Evolutionary conservation across 805 yeast genomes (phyloP).

Genomic region (Ogataea pilisensis): DNA sequence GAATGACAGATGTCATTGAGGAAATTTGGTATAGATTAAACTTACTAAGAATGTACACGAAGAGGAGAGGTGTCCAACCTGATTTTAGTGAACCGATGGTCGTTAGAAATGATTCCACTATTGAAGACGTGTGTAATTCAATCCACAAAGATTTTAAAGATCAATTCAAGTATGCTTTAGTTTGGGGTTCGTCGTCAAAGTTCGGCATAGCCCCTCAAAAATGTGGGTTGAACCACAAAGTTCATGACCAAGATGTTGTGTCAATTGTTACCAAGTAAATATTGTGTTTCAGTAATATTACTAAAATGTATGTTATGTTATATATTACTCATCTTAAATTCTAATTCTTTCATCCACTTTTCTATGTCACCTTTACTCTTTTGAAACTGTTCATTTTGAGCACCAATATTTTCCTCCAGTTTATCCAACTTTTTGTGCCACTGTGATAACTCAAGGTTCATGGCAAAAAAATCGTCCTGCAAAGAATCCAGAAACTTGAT

Average conservation of each 20-base stretch:
- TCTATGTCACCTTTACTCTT: constrained; percentile 12
- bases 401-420: constrained; percentile 14
- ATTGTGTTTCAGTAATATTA: too few species aligned
- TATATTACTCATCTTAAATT: constrained; percentile 3
- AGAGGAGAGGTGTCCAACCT: constrained; percentile 78
- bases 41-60: constrained; percentile 78
- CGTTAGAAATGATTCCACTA: constrained; percentile 71
- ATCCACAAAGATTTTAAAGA: constrained; percentile 90
- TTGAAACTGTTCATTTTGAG: constrained; percentile 8
- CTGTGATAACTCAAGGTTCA: constrained; percentile 14
- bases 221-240: constrained; percentile 80
- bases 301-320: neutral
- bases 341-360: constrained; percentile 10
- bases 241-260: constrained; percentile 93
- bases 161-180: constrained; percentile 89
- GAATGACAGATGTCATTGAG: constrained; percentile 82
- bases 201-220: constrained; percentile 84
- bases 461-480: constrained; percentile 12
- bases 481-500: constrained; percentile 13
- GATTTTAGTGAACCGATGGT: constrained; percentile 88
- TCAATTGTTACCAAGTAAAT: constrained; percentile 79
- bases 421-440: constrained; percentile 23
- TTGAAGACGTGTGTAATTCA: constrained; percentile 85
- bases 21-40: constrained; percentile 90
- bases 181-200: constrained; percentile 95